phyloP scores from a whole-genome alignment of 176 grass and related monocot genomes.

The Bothriochloa decipiens region DNA sequence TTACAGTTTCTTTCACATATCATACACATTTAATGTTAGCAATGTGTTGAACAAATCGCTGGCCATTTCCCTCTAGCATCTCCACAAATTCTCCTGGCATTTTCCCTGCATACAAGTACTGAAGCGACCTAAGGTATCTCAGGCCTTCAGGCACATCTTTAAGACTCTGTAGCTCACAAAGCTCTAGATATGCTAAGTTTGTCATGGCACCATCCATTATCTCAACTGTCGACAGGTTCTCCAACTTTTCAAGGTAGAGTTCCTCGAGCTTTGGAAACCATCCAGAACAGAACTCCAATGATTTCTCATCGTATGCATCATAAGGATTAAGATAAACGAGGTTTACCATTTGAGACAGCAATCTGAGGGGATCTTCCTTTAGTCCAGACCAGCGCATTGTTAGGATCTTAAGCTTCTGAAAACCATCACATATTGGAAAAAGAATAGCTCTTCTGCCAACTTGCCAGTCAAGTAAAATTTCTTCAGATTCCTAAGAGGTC shows the following conservation, averaged over 20 bases:
- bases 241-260: background rate
- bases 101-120: background rate
- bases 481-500: background rate
- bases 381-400: background rate
- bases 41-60: background rate
- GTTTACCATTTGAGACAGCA: background rate
- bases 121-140: background rate
- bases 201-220: background rate
- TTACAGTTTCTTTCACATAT: background rate
- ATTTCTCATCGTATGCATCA: background rate
- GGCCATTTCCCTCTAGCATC: background rate
- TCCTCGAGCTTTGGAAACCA: constrained; percentile 2
- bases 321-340: background rate
- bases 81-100: constrained; percentile 15
- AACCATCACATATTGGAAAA: background rate
- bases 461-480: background rate
- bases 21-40: background rate
- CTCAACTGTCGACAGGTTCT: background rate
- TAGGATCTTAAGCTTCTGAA: background rate
- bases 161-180: background rate
- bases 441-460: background rate
- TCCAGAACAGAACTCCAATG: background rate
- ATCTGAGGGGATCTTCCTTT: background rate
- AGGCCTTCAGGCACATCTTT: background rate
- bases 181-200: background rate